Percentiles rank a stretch among this genome's conserved stretches.
Evolutionary conservation across 1,284 basidiomycete genomes (phyloP).

Genomic region (Puccinia horiana): DNA sequence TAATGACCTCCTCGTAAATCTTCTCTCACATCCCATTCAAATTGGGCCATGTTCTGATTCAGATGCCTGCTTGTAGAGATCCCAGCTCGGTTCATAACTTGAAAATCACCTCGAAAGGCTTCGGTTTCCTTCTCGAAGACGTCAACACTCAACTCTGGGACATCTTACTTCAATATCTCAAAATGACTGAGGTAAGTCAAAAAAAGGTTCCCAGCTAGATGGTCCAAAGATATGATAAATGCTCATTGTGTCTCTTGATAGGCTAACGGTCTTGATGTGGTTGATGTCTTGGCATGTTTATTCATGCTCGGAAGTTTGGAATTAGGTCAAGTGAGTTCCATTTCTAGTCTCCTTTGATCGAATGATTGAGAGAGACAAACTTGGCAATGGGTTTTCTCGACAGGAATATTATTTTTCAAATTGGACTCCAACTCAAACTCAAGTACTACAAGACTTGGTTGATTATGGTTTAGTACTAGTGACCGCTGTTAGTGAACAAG

Average conservation of each 20-base stretch:
- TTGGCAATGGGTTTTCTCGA: slow-evolving; percentile 18
- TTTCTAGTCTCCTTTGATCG: not conserved
- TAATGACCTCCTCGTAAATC: slow-evolving; percentile 68
- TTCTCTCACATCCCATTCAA: slow-evolving; percentile 42
- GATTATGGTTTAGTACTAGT: slow-evolving; percentile 89
- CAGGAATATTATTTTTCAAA: slow-evolving; percentile 86
- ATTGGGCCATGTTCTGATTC: not conserved
- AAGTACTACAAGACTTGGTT: slow-evolving; percentile 86
- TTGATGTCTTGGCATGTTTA: slow-evolving; percentile 88
- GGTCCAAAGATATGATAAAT: not conserved
- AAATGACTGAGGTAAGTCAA: slow-evolving; percentile 70
- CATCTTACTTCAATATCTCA: slow-evolving; percentile 83
- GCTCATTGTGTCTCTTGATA: slow-evolving; percentile 56
- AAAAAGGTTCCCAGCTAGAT: not conserved
- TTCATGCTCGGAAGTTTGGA: slow-evolving; percentile 95
- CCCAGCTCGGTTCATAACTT: slow-evolving; percentile 62
- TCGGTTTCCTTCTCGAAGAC: slow-evolving; percentile 93
- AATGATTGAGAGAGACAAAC: too few relatives aligned
- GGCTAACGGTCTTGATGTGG: slow-evolving; percentile 84
- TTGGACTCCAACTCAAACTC: slow-evolving; percentile 75
- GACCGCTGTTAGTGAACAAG: slow-evolving; percentile 22
- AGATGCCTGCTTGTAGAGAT: slow-evolving; percentile 2
- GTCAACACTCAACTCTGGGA: slow-evolving; percentile 99
- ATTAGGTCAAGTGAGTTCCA: slow-evolving; percentile 70
- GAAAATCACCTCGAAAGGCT: slow-evolving; percentile 90